Base-by-base conservation (phyloP, 2,329 filamentous ascomycete species). In the Malbranchea cinnamomea region DNA sequence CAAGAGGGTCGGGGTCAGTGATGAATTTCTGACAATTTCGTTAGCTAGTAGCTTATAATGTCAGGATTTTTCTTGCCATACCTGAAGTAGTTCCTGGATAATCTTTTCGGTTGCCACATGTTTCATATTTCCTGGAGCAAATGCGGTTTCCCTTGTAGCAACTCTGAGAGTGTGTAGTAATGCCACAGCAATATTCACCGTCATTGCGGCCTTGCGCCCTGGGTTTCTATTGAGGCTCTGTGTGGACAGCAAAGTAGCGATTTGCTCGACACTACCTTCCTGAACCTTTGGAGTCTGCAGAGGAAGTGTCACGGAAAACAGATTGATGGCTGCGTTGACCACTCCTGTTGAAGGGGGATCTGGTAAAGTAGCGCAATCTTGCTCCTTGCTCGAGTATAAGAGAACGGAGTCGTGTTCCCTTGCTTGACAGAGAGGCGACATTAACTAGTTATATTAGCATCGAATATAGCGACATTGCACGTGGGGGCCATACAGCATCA, bases 201-300 rank as follows among this genome's bases (percentile, higher is more conserved):
- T 78, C 55, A 98, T 84, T 2, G 91, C 89, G 18, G 84, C 79
- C 51, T 81, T 92, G 30, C 87, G 71, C 4, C 85, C 85, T 2
- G 78, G 78, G 43, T 95, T 89, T 39, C 89, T 71, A 41, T 87
- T 80, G 13, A 94, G 61, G 28, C 71, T 73, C 1, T 74, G 72
- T 2, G 84, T 79, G 1, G 82, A 78, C n/a, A 89, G 63, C 46
- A 91, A 92, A 0, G 82, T 89, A 10, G 81, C 78, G 27, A 95
- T 76, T 49, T 98, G 89, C 52, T 98, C 89, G 6, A 98, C 61
- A 27, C 92, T 82, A 47, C 87, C 94, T 52, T 98, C 89, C 47
- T 98, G 89, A 2, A 98, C 81, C 47, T 87, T 93, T 3, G 82
- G 68, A 0, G 81, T 78, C 26, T 92, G 91, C 6, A 94, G 62